Evolutionary conservation across 805 yeast genomes (phyloP).

Genomic region (Ascoidea rubescens): DNA sequence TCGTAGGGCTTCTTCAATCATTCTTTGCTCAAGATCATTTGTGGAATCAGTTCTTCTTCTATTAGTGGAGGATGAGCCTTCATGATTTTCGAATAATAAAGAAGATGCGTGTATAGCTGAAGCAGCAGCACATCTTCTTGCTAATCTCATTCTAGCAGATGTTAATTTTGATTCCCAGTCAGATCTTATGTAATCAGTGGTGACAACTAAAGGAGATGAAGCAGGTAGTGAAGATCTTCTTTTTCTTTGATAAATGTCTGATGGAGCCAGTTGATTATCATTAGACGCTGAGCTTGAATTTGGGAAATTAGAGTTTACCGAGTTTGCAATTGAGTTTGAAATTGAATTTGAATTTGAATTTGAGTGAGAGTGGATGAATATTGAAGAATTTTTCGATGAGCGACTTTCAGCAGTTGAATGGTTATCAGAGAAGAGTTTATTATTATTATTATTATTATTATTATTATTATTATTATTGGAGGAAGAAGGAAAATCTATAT

Average conservation of each 20-base stretch:
- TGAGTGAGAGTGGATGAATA: neutral
- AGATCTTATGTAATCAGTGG: slow-evolving; percentile 77
- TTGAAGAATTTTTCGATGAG: too few relatives aligned
- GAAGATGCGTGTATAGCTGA: slow-evolving; percentile 87
- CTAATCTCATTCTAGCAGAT: slow-evolving; percentile 62
- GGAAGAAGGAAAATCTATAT: neutral
- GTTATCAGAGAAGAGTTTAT: neutral
- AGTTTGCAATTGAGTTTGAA: neutral
- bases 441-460: too few relatives aligned
- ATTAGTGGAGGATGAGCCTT: slow-evolving; percentile 9
- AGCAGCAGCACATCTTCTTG: slow-evolving; percentile 86
- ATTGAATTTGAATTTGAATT: neutral
- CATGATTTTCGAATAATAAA: slow-evolving; percentile 18
- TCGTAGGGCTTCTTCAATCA: slow-evolving; percentile 77
- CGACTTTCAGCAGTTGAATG: too few relatives aligned
- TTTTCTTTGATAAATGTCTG: slow-evolving; percentile 11
- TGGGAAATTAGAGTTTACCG: neutral
- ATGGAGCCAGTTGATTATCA: slow-evolving; percentile 4
- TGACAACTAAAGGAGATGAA: slow-evolving; percentile 53
- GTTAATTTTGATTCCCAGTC: slow-evolving; percentile 77
- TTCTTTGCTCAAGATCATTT: slow-evolving; percentile 48
- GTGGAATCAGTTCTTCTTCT: slow-evolving; percentile 12
- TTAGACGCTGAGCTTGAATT: neutral
- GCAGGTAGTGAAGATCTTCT: slow-evolving; percentile 51
- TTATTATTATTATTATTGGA: too few relatives aligned